Evolutionary conservation across 306 rosid species (phyloP), one percentile per base, ranked within the genome.

Genomic region (Prunus salicina): DNA sequence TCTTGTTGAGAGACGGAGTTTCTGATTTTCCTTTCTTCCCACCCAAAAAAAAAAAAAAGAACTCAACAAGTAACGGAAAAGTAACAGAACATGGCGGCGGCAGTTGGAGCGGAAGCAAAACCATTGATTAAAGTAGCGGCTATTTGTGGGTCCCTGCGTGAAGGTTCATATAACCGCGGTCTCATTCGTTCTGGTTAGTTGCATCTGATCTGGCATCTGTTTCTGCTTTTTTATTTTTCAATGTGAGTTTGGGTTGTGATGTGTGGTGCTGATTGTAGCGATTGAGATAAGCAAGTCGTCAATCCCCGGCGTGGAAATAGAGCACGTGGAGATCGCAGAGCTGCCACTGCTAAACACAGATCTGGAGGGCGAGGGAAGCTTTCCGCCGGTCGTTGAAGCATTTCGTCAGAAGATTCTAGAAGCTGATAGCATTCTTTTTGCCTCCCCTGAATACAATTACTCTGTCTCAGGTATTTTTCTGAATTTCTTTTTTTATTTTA

Each of bases 361-460:
- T 72, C 87, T 92, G 77, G 97, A 92, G 52, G 74, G 69, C 12
- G 12, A 74, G 0, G 93, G 92, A 0, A 83, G 82, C 0, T 92
- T 34, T 52, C 93, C 97, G 2, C 72, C 89, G 9, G 76, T 43
- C 50, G 92, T 92, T 8, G 89, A 92, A 60, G 87, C 87, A 3
- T 90, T 90, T 74, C 96, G 97, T 1, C 62, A 28, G 32, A 86
- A 87, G 75, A 85, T 92, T 82, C 86, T 63, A 12, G 87, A 74
- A 32, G 91, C 96, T 5, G 85, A 92, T 69, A 64, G 88, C 80
- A 0, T 88, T 77, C 93, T 90, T 45, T 92, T 92, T 15, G 96
- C 97, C 75, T 88, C 96, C n/a, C 96, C 97, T 0, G 97, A 92
- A 83, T 86, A 87, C 77, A 92, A 92, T 72, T 92, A 79, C 86